Percentiles rank a stretch among this genome's conserved stretches.
These are phyloP conservation scores for Angomonas desouzai DNA, from an alignment of 208 protist genomes.

Conservation along the genomic window DNA sequence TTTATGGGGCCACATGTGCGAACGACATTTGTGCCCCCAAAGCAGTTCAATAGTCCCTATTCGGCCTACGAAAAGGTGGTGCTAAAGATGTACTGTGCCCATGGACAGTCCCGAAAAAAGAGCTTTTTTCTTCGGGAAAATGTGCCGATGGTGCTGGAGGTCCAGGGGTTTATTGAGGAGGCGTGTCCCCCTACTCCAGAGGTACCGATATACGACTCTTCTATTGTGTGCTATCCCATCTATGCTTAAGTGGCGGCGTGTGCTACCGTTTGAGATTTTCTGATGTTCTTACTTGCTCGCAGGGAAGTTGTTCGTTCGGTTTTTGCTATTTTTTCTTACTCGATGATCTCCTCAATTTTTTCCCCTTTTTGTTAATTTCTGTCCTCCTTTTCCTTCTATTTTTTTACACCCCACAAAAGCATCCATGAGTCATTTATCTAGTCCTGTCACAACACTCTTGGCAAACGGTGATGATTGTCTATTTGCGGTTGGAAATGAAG, in stretches of 20 bases:
- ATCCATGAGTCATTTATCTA: no score
- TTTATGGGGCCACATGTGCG: background rate
- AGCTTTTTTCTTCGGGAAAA: background rate
- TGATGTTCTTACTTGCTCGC: no score
- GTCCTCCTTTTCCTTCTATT: no score
- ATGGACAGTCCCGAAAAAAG: background rate
- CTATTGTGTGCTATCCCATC: conserved; percentile 2
- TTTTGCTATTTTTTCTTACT: no score
- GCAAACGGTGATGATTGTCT: no score
- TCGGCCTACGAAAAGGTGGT: background rate
- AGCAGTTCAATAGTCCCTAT: background rate
- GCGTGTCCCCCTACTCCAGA: background rate
- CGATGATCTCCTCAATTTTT: no score
- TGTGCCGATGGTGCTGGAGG: background rate
- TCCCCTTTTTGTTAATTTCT: no score
- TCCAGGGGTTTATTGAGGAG: conserved; percentile 2
- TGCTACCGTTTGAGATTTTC: no score
- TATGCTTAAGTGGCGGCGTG: conserved; percentile 5
- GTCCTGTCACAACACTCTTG: no score
- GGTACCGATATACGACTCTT: background rate
- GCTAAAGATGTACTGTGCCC: background rate
- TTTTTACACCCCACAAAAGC: no score
- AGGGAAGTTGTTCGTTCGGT: no score
- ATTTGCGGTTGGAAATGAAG: no score
- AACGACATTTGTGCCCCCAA: background rate